Evolutionary conservation across 179 eudicot genomes (phyloP), one percentile per base, ranked within the genome.

Genomic region (Silene noctiflora): DNA sequence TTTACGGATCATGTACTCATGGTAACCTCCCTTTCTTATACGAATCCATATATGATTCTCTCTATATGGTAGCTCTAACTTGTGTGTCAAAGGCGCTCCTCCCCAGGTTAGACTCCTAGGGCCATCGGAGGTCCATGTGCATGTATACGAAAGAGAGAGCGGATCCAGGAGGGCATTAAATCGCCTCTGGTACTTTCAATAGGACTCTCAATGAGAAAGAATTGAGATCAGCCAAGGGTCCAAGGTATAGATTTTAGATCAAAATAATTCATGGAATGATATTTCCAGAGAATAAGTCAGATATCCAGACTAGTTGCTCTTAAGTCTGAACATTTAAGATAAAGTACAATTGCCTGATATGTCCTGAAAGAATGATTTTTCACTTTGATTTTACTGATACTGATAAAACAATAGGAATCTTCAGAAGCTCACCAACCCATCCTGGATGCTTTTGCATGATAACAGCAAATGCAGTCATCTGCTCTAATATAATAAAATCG

Each of bases 381-480:
- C 35, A 35, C 42, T 69, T 69, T 9, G 20, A 46, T 31, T 48
- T 16, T 70, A 51, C 33, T 48, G 60, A 25, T 24, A 71, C 19
- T 51, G 61, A 27, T 16, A 71, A 4, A 42, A 69, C 7, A 25
- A 22, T 16, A 72, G 25, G 55, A 44, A 9, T 31, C 55, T 51
- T 11, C n/a, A 72, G 60, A 80, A 27, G 75, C 96, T 84, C 84
- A 93, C 98, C 98, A 78, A 93, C 97, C 98, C 98, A 93, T 69
- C 97, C 95, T 84, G 97, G 97, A 88, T 91, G 98, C 85, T 93
- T 93, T 81, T 93, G 98, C 98, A 93, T 93, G 46, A 91, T 93
- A 67, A 91, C 95, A 78, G 97, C 97, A 82, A 93, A 93, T 72
- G 97, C 97, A 81, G 97, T 91, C 97, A 93, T 93, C 81, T 93